Base-by-base conservation (phyloP, 2,329 filamentous ascomycete genomes). In the Phyllosticta paracitricarpa region DNA sequence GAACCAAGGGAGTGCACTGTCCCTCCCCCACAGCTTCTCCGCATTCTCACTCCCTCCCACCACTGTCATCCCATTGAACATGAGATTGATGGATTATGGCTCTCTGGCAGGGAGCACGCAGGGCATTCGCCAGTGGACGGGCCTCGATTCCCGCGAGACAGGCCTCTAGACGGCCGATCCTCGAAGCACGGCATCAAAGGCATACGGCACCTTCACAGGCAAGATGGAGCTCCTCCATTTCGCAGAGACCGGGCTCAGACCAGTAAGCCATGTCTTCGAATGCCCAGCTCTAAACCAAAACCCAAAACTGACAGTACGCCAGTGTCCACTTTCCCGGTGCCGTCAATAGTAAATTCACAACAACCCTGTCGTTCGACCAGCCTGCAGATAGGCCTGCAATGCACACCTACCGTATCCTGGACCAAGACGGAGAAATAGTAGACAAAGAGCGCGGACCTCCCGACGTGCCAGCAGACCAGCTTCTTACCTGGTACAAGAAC, bases 291-390 rank as follows among this genome's bases (percentile, higher is more conserved):
- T 17, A 17, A 10, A 17, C 2, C 14, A 19, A n/a, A 17, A 48
- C n/a, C 12, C 8, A 51, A 7, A 19, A 30, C 57, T 64, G 51
- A 64, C 33, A 0, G 25, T 4, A 17, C 33, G 17, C 57, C 9
- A 85, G 82, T 62, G 80, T 84, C 10, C 78, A 84, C 61, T 99
- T 99, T 67, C 94, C 94, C 0, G 94, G 94, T n/a, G 94, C 94
- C 0, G 81, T 97, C 58, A 93, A 97, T 73, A 96, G 91, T 72
- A 89, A 90, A 64, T 99, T 99, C 75, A 96, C 90, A 4, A 87
- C 84, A 65, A 80, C 81, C 0, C 86, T 97, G 74, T 79, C 82
- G 51, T 97, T 96, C 75, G 84, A 89, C 61, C 83, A 84, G 57
- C 89, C 92, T 0, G 82, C 86, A 51, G 83, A 86, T 58, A 83